Evolutionary conservation across 1,139 yeast genomes (phyloP).

Genomic region (Sugiyamaella novakii): DNA sequence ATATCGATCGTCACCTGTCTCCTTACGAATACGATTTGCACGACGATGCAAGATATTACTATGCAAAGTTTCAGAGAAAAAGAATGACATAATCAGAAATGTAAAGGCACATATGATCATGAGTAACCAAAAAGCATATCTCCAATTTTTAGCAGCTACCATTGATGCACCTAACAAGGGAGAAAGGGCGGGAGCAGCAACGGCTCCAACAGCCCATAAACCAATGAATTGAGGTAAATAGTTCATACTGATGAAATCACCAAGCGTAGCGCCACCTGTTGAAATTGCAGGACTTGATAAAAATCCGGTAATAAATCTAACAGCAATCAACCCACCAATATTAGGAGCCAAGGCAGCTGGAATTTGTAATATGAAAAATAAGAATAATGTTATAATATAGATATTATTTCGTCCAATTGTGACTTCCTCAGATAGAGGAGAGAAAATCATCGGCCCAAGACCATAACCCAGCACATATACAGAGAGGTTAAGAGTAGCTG

Average conservation of each 20-base stretch:
- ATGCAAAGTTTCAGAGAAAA: conserved; percentile 56
- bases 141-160: conserved; percentile 41
- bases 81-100: conserved; percentile 41
- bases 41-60: conserved; percentile 50
- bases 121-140: conserved; percentile 52
- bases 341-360: conserved; percentile 50
- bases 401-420: conserved; percentile 55
- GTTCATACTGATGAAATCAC: conserved; percentile 48
- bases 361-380: conserved; percentile 58
- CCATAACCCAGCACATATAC: conserved; percentile 60
- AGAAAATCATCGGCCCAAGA: conserved; percentile 54
- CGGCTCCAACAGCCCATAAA: conserved; percentile 56
- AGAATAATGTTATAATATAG: conserved; percentile 53
- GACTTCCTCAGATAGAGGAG: conserved; percentile 57
- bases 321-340: conserved; percentile 51
- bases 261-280: conserved; percentile 80
- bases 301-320: conserved; percentile 76
- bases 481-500: conserved; percentile 53
- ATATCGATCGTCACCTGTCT: conserved; percentile 52
- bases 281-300: conserved; percentile 82
- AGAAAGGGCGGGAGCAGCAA: conserved; percentile 59
- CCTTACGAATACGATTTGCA: conserved; percentile 50
- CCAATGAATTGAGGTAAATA: conserved; percentile 43
- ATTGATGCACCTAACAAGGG: conserved; percentile 65
- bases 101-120: conserved; percentile 45